These are phyloP conservation scores for Eucalyptus pumila DNA, from an alignment of 345 rosid genomes.

Conservation along the genomic window DNA sequence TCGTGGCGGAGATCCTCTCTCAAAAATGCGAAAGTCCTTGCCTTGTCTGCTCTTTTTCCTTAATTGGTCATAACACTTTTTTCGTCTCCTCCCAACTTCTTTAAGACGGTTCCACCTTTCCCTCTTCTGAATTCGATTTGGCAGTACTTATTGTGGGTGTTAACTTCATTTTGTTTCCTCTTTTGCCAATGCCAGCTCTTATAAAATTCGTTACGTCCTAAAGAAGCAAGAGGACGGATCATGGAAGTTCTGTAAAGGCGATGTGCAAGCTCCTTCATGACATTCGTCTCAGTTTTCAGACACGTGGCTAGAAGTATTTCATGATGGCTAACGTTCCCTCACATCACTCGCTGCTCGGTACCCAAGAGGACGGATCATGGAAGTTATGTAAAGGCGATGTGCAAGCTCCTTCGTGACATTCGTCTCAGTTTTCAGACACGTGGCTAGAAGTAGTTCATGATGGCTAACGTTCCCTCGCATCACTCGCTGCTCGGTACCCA, in stretches of 20 bases:
- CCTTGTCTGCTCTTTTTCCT: neutral
- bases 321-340: neutral
- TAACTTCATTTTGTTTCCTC: neutral
- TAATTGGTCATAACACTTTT: neutral
- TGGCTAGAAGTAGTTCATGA: neutral
- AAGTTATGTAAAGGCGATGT: constrained; percentile 68
- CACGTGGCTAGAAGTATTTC: neutral
- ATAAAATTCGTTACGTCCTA: constrained; percentile 53
- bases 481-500: neutral
- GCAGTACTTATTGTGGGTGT: neutral
- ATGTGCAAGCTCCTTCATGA: constrained; percentile 49
- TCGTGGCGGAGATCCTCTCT: neutral
- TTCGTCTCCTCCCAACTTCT: neutral
- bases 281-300: neutral
- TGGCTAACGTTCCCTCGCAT: neutral
- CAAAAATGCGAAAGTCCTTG: neutral
- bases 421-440: neutral
- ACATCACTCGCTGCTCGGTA: neutral
- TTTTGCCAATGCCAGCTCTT: constrained; percentile 29
- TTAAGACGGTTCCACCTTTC: neutral
- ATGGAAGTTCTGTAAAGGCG: constrained; percentile 76
- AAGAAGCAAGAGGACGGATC: constrained; percentile 77
- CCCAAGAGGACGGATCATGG: constrained; percentile 79
- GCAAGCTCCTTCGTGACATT: constrained; percentile 36
- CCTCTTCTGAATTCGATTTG: neutral